Base-by-base conservation (phyloP, 441 rosid species). In the Erodium chrysanthum region DNA sequence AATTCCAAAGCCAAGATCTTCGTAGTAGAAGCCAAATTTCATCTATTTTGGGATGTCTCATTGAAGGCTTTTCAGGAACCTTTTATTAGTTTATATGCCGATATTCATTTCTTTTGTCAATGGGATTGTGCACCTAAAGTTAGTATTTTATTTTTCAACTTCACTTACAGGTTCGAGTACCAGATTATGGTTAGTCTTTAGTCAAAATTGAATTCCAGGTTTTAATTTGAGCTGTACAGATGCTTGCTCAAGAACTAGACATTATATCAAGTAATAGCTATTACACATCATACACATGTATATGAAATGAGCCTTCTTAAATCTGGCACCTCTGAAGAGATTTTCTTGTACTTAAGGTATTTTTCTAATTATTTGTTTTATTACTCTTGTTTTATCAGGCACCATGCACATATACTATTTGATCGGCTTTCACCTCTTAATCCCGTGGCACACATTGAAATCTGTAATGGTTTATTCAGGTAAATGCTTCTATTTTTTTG, bases 401-500 rank as follows among this genome's bases (percentile, higher is more conserved):
- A 75, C 78, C 98, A 96, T 80, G 98, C 98, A 70, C 83, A 83
- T 71, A 73, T 86, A 66, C 72, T 92, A 67, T 91, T 92, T 71
- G 86, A 87, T 73, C 96, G 96, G 22, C 89, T 96, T 71, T 83
- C 96, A 67, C 81, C 85, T 6, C 89, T 96, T 76, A 89, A 92
- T 83, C 91, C 97, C 0, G 99, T 89, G 84, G 96, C 92, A 31
- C 97, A 96, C 79, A 71, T 71, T 77, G 90, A 84, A 79, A 90
- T 96, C 68, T 92, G 97, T 76, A 73, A 73, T 73, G 88, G 88
- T 64, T 81, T 96, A 78, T 82, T 92, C 71, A 86, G 97, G 99
- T 96, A 78, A 59, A 60, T 60, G 37, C 37, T 60, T 14, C 64
- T 27, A 25, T 60, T 25, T 60, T 20, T 9, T 20, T 58, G 1